Base-by-base conservation (phyloP, 2,329 filamentous ascomycete species). In the Fusarium sp. region DNA sequence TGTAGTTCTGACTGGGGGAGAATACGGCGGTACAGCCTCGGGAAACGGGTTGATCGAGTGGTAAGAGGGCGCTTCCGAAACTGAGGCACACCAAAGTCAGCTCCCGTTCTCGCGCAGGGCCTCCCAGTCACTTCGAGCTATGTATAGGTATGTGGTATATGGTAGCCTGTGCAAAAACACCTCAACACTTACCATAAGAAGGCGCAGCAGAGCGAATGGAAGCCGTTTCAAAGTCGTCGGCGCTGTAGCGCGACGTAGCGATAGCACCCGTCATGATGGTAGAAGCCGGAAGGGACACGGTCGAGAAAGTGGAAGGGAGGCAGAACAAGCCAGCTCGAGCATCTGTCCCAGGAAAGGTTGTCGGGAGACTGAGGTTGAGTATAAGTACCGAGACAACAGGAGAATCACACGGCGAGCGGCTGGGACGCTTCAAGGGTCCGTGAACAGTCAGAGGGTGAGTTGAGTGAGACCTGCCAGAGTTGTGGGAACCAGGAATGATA, bases 171-270 rank as follows among this genome's bases (percentile, higher is more conserved):
- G 50, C 54, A 61, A 58, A 47, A 63, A 64, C 33, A 47, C 31
- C 40, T 57, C 45, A 57, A 25, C 40, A 84, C 88, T 86, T 76
- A 91, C 89, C 85, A 80, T 93, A 93, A 11, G 91, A 93, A 45
- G 91, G 91, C n/a, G 91, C 91, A 9, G 88, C 88, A 20, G 91
- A 93, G 75, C 86, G 90, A 70, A 93, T 88, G 11, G 92, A 93
- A 8, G 89, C 87, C 25, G 91, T 92, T 77, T 93, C 91, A 68
- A 92, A 90, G 79, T 93, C 91, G 69, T 90, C 88, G 7, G 83
- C 77, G 74, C 79, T 81, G 66, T 84, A 84, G 54, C 82, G 81
- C 65, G 82, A 77, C 25, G 80, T 77, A 60, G 77, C 74, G 62
- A 80, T 67, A 25, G 77, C 72, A 47, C 74, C 81, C 35, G 80